A percentile compares a stretch with the other conserved stretches of the same genome.
phyloP scores from a whole-genome alignment of 1,284 basidiomycete species.

The Heimioporus retisporus region DNA sequence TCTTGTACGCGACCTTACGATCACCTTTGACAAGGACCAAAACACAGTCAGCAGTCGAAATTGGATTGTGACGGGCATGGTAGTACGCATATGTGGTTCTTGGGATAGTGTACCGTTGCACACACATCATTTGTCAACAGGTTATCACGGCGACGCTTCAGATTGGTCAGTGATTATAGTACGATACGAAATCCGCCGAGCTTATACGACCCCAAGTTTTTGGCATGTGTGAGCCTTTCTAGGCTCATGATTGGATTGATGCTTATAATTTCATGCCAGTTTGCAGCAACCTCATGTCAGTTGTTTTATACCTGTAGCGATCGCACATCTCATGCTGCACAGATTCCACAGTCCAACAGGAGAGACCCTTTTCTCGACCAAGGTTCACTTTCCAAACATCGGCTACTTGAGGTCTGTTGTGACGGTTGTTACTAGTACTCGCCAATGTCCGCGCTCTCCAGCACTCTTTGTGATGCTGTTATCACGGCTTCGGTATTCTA shows the following conservation, averaged over 20 bases:
- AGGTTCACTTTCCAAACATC: not conserved
- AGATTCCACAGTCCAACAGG: conserved; percentile 1
- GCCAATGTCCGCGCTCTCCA: not conserved
- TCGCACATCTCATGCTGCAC: not conserved
- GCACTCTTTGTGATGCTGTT: not conserved
- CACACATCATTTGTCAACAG: not conserved
- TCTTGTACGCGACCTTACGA: not conserved
- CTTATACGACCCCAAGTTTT: not conserved
- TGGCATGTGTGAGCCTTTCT: not conserved
- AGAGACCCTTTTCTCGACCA: conserved; percentile 1
- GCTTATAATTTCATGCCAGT: not conserved
- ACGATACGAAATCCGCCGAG: not conserved
- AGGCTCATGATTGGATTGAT: not conserved
- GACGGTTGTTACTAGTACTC: not conserved
- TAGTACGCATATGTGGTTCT: not conserved
- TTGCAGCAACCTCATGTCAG: conserved; percentile 1
- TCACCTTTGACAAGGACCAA: too few species aligned
- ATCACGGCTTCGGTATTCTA: not conserved
- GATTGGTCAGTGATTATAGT: not conserved
- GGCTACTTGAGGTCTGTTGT: not conserved
- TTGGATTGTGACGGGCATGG: not conserved
- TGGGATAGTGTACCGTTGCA: not conserved
- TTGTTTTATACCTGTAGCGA: not conserved
- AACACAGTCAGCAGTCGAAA: not conserved
- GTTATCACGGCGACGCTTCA: not conserved